Conservation (phyloP, 2,329 filamentous ascomycete species). For the Aurifilum marmelostoma region DNA sequence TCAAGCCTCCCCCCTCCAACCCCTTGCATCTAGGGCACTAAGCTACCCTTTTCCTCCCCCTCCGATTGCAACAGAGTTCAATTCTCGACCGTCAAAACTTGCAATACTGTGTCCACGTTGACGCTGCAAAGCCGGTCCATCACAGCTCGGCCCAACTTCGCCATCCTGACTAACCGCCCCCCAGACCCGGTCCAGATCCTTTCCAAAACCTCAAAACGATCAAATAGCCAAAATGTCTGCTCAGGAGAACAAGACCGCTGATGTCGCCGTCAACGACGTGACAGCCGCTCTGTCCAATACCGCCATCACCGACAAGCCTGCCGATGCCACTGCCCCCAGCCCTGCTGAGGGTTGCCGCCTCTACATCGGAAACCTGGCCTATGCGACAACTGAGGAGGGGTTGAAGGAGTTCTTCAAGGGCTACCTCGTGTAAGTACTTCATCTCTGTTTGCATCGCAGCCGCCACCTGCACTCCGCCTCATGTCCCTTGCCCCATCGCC, state of each 20-base stretch:
- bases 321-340: conserved; percentile 90
- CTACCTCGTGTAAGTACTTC: conserved; percentile 91
- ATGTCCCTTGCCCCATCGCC: background rate
- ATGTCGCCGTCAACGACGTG: conserved; percentile 77
- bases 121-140: conserved; percentile 42
- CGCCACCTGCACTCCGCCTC: background rate
- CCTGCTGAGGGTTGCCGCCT: conserved; percentile 98
- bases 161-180: conserved; percentile 34
- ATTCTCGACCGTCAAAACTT: conserved; percentile 46
- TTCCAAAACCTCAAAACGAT: conserved; percentile 40
- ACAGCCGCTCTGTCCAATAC: conserved; percentile 75
- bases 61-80: conserved; percentile 74
- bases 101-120: conserved; percentile 39
- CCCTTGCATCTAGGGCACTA: conserved; percentile 76
- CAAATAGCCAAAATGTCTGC: conserved; percentile 77
- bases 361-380: conserved; percentile 99
- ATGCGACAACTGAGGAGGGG: conserved; percentile 99
- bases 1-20: conserved; percentile 38
- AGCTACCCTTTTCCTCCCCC: conserved; percentile 79
- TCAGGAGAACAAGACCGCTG: conserved; percentile 67
- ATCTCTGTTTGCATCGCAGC: conserved; percentile 1
- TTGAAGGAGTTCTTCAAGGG: conserved; percentile 99
- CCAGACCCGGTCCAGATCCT: conserved; percentile 45
- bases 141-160: conserved; percentile 45
- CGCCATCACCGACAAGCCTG: conserved; percentile 62